A percentile compares a stretch with the other conserved stretches of the same genome.
Conservation (phyloP, 192 early-diverging fungal species). For the Entomortierella parvispora region DNA sequence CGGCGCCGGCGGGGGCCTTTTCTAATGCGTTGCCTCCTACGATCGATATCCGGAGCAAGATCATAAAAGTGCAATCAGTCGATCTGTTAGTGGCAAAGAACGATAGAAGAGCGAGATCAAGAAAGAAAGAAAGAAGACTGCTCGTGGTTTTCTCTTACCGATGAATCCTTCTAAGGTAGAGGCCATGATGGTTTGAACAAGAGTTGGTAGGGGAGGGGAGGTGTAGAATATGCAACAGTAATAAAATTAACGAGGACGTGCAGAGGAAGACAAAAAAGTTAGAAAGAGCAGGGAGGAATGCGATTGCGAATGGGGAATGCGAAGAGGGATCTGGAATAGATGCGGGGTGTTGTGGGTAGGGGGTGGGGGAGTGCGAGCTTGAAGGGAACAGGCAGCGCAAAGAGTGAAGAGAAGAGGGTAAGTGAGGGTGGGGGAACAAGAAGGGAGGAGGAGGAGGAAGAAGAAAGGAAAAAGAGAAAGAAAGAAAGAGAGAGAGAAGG, state of each 20-base stretch:
- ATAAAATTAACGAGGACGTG: background rate
- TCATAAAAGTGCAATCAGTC: too few relatives aligned
- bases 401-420: background rate
- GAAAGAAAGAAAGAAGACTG: background rate
- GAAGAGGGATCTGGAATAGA: too few relatives aligned
- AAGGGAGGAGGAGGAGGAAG: background rate
- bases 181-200: constrained; percentile 20
- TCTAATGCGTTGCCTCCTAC: constrained; percentile 79
- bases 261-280: background rate
- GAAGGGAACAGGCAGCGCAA: too few relatives aligned
- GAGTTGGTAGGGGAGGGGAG: background rate
- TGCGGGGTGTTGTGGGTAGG: too few relatives aligned
- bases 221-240: constrained; percentile 7
- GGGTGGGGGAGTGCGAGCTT: too few relatives aligned
- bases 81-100: background rate
- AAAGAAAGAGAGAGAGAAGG: background rate
- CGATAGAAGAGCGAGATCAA: background rate
- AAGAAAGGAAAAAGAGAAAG: background rate
- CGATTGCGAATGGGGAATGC: too few relatives aligned
- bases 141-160: constrained; percentile 13
- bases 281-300: background rate
- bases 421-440: background rate
- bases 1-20: constrained; percentile 68
- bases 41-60: background rate
- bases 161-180: constrained; percentile 42